Base-by-base conservation (phyloP, 306 rosid genomes). In the Vicia sativa region DNA sequence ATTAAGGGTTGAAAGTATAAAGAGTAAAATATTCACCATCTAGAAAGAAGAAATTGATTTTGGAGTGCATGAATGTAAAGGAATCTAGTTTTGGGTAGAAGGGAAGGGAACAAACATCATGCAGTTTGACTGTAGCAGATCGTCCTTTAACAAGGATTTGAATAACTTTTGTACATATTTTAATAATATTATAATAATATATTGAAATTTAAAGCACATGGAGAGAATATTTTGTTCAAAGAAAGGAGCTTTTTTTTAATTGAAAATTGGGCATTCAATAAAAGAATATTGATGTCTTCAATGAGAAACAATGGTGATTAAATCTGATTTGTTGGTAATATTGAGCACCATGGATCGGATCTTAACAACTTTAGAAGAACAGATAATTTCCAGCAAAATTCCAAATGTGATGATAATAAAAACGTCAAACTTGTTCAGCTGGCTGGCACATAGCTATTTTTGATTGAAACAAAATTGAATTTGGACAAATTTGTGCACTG, bases 121-220 rank as follows among this genome's bases (percentile, higher is more conserved):
- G 70, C 65, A 61, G 75, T 82, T 86, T 83, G 91, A 84, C 86
- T 62, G 68, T 67, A 38, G 60, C 65, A 67, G 54, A 69, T 48
- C 26, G n/a, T 49, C 41, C 72, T 65, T 65, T 16, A 18, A 62
- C 65, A 46, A 37, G 13, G 50, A 68, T 72, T 75, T 78, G 46
- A 71, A 58, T 16, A 65, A 48, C 65, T 9, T 48, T 13, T 56
- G 12, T 41, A 54, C 71, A 63, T n/a, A 28, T 23, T 55, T 57
- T 29, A 11, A 6, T 29, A 35, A 60, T 60, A 31, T 31, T 31
- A 6, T 31, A 12, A 34, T 35, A 25, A 3, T 48, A 9, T 46
- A 75, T 19, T 15, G 10, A 28, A 10, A 19, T 2, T 18, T 66
- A 7, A 1, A 43, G 61, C 78, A 78, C 71, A 73, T 66, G 65